Conservation (phyloP, 2,329 filamentous ascomycete genomes). For the Colletotrichum karsti region DNA sequence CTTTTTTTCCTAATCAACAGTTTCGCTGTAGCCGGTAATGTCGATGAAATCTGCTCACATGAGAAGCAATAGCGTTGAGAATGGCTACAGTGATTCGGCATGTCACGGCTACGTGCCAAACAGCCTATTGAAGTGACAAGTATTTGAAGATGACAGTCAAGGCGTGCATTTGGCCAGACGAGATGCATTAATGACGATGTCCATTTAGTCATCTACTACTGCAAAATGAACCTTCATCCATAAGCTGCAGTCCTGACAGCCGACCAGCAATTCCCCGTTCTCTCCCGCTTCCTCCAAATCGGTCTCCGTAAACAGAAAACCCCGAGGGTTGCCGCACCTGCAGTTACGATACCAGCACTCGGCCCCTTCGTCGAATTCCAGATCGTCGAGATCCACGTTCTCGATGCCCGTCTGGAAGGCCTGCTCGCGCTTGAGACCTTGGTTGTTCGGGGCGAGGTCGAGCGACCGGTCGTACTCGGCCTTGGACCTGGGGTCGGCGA, state of each 20-base stretch:
- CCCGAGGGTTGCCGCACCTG: conserved; percentile 70
- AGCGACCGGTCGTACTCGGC: conserved; percentile 63
- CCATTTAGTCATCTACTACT: conserved; percentile 46
- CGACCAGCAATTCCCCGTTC: conserved; percentile 69
- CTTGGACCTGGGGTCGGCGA: conserved; percentile 60
- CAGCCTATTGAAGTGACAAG: too few relatives aligned
- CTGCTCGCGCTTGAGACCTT: conserved; percentile 32
- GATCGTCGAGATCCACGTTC: conserved; percentile 71
- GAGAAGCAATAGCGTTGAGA: too few relatives aligned
- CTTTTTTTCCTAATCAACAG: too few relatives aligned
- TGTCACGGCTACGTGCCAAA: too few relatives aligned
- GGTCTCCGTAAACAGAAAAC: conserved; percentile 65
- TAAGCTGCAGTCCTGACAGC: conserved; percentile 72
- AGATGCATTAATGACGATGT: too few relatives aligned
- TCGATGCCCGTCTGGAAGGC: conserved; percentile 68
- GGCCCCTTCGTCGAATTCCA: conserved; percentile 57
- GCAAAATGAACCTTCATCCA: conserved; percentile 73
- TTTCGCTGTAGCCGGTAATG: too few relatives aligned
- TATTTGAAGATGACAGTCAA: too few relatives aligned
- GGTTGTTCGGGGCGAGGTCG: conserved; percentile 40
- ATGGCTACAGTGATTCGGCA: too few relatives aligned
- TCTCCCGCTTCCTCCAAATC: conserved; percentile 68
- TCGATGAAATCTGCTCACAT: too few relatives aligned
- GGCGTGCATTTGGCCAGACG: too few relatives aligned
- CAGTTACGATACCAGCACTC: conserved; percentile 65